A percentile compares a stretch with the other conserved stretches of the same genome.
Conservation (phyloP, 2,329 filamentous ascomycete genomes). For the Claviceps sorghi region DNA sequence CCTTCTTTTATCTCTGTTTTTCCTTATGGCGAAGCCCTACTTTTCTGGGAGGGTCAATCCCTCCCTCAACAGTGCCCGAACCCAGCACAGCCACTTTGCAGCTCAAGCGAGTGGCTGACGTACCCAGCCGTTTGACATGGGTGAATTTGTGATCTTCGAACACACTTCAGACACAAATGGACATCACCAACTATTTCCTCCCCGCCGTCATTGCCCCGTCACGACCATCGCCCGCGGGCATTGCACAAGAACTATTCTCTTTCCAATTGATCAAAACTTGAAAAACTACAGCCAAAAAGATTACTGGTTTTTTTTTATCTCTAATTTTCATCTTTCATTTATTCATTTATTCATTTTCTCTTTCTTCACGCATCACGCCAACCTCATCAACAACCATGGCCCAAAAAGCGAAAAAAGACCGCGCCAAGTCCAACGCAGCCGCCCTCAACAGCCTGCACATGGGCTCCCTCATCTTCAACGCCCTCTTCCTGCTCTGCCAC, state of each 20-base stretch:
- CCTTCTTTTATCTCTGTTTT: too few relatives aligned
- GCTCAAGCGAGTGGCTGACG: background rate
- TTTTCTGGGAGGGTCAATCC: too few relatives aligned
- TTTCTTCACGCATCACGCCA: background rate
- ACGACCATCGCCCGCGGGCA: too few relatives aligned
- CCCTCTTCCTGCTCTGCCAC: slow-evolving; percentile 58
- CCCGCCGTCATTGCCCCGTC: too few relatives aligned
- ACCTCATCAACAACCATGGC: slow-evolving; percentile 28
- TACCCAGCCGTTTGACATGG: too few relatives aligned
- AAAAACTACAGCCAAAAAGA: background rate
- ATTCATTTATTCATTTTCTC: background rate
- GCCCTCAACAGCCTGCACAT: slow-evolving; percentile 71
- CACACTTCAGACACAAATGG: too few relatives aligned
- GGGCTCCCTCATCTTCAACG: slow-evolving; percentile 57
- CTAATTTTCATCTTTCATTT: too few relatives aligned
- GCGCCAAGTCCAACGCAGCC: slow-evolving; percentile 62
- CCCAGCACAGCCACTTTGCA: background rate
- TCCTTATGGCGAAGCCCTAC: too few relatives aligned
- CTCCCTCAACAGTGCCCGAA: too few relatives aligned
- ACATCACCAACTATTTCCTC: too few relatives aligned
- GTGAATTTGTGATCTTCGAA: too few relatives aligned
- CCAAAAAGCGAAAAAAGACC: slow-evolving; percentile 48
- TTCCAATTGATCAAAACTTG: background rate
- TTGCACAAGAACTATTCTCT: background rate
- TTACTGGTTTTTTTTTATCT: too few relatives aligned